Base-by-base conservation (phyloP, 1,284 basidiomycete species). In the Boletellus deceptivus region DNA sequence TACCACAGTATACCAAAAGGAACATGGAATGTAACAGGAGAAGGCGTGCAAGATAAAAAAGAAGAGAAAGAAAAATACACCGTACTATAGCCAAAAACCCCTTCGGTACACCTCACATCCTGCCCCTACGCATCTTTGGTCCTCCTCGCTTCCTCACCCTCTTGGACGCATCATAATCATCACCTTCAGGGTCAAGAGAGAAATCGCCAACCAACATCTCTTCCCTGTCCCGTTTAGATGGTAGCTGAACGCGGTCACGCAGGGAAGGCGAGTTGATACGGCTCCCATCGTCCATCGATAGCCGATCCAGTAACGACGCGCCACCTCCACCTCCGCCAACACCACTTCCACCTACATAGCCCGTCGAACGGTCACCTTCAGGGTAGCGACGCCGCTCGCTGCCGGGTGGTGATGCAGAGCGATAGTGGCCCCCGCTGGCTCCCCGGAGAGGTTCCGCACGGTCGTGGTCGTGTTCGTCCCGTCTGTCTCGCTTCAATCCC, bases 181-280 rank as follows among this genome's bases (percentile, higher is more conserved):
- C 66, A 3, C 43, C 49, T 27, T 66, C 67, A 6, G 11, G 13
- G 1, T 57, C 55, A 9, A 67, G 48, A 3, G 43, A 4, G 3
- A 47, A 1, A 5, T 63, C 61, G 22, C 65, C 62, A 5, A 36
- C 38, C 46, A 64, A 43, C 68, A 71, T 66, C 0, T 76, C 73
- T 6, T 71, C 72, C 22, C 67, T 62, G 43, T 72, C 70, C 46
- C 75, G 64, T 56, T 75, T 74, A 24, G 59, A 56, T 8, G 70
- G 72, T 20, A 69, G 43, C 45, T 73, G 69, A 20, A 76, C 74
- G 16, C 75, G 63, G 3, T 76, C 74, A 11, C 72, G 64, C 50
- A 77, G 51, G 13, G 74, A 72, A 27, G 65, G 43, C 7, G 63
- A 58, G 40, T 62, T 38, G 45, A 54, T 46, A 34, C 43, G 41